Percentiles rank a stretch among this genome's conserved stretches.
Evolutionary conservation across 2,329 filamentous ascomycete species (phyloP).

Genomic region (Thelonectria olida): DNA sequence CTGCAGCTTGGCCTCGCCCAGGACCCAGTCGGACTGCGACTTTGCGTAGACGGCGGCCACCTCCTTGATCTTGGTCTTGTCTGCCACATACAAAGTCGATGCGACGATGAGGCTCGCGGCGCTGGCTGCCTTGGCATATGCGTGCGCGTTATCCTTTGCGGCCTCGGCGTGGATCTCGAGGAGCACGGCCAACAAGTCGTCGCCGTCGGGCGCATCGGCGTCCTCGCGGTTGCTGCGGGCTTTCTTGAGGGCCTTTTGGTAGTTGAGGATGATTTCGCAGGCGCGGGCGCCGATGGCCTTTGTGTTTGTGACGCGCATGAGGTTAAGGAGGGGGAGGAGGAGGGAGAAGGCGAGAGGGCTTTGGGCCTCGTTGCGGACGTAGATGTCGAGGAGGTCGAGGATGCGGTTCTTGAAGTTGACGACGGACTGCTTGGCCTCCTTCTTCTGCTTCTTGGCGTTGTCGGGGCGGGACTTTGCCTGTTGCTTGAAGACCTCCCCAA

Average conservation of each 20-base stretch:
- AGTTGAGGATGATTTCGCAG: slow-evolving; percentile 75
- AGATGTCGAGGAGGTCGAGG: slow-evolving; percentile 86
- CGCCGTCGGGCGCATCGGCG: slow-evolving; percentile 48
- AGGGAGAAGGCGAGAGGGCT: slow-evolving; percentile 74
- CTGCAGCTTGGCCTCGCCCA: slow-evolving; percentile 68
- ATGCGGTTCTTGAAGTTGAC: slow-evolving; percentile 95
- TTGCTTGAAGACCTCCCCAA: slow-evolving; percentile 86
- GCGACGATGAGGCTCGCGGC: slow-evolving; percentile 74
- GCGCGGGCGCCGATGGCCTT: slow-evolving; percentile 81
- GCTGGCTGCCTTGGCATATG: slow-evolving; percentile 80
- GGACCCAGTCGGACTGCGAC: slow-evolving; percentile 66
- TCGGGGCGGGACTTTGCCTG: slow-evolving; percentile 69
- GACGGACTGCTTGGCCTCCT: slow-evolving; percentile 87
- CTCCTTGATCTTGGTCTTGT: slow-evolving; percentile 61
- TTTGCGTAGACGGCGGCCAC: slow-evolving; percentile 72
- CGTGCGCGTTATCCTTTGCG: slow-evolving; percentile 69
- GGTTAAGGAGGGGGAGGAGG: slow-evolving; percentile 78
- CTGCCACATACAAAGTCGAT: slow-evolving; percentile 65
- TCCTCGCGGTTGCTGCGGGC: slow-evolving; percentile 53
- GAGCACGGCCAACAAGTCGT: slow-evolving; percentile 67
- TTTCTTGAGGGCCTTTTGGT: slow-evolving; percentile 74
- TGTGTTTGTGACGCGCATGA: slow-evolving; percentile 79
- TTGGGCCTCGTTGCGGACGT: slow-evolving; percentile 79
- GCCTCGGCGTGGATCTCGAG: slow-evolving; percentile 75
- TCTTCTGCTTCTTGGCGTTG: slow-evolving; percentile 80